Conservation (phyloP, 2,329 filamentous ascomycete species). For the Fusarium sublunatum region DNA sequence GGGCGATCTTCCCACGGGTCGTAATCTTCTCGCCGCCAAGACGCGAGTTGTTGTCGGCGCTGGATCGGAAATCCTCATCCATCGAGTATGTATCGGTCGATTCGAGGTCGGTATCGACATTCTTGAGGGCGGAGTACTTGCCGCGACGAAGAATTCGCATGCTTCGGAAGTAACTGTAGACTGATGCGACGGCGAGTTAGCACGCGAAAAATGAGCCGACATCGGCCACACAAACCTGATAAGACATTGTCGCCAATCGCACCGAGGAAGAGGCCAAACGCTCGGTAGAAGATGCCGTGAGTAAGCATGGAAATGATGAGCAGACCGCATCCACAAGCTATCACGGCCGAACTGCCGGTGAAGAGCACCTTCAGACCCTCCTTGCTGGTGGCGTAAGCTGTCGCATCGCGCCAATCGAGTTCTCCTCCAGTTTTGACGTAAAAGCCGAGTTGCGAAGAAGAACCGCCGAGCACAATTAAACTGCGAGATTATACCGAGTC, state of each 20-base stretch:
- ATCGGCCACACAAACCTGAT: slow-evolving; percentile 21
- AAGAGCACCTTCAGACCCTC: slow-evolving; percentile 50
- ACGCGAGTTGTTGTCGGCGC: slow-evolving; percentile 16
- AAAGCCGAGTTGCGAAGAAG: slow-evolving; percentile 49
- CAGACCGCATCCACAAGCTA: slow-evolving; percentile 38
- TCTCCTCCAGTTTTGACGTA: slow-evolving; percentile 49
- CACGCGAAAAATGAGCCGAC: not conserved
- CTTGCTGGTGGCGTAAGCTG: slow-evolving; percentile 46
- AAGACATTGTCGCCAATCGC: slow-evolving; percentile 32
- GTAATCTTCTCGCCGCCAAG: slow-evolving; percentile 27
- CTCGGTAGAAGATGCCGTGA: slow-evolving; percentile 41
- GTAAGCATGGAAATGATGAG: slow-evolving; percentile 41
- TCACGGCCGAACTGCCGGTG: slow-evolving; percentile 45
- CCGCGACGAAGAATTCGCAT: slow-evolving; percentile 36
- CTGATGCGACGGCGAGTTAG: slow-evolving; percentile 20
- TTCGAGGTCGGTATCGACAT: slow-evolving; percentile 32
- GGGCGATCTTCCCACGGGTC: slow-evolving; percentile 13
- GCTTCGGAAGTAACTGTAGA: slow-evolving; percentile 30
- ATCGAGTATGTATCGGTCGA: slow-evolving; percentile 38
- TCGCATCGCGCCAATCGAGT: slow-evolving; percentile 49
- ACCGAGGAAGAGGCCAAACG: slow-evolving; percentile 38
- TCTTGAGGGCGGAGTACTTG: slow-evolving; percentile 31
- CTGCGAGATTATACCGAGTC: slow-evolving; percentile 29
- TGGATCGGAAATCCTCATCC: slow-evolving; percentile 33
- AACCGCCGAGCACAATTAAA: slow-evolving; percentile 44